These are phyloP conservation scores for Symbiodinium pilosum DNA, from an alignment of 73 alveolate genomes.

Conservation along the genomic window DNA sequence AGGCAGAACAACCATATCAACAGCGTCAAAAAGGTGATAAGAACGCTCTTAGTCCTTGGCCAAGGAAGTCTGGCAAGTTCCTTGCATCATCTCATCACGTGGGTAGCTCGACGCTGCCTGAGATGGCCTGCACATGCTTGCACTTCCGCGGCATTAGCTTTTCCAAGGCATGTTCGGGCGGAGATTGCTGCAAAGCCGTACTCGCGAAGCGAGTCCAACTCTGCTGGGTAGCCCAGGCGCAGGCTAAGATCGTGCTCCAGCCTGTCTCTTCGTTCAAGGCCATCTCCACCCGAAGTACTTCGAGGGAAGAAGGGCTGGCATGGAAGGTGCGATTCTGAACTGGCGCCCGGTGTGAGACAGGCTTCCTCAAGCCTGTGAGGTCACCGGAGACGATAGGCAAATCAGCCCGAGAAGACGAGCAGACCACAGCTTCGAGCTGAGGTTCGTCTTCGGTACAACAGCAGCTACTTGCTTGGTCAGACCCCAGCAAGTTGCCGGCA, in stretches of 20 bases:
- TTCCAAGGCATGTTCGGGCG: conserved; percentile 54
- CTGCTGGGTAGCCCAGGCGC: neutral
- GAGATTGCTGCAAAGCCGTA: conserved; percentile 47
- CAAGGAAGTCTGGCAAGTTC: neutral
- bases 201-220: conserved; percentile 43
- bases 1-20: no score
- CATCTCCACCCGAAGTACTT: conserved; percentile 70
- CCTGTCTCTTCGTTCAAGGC: neutral
- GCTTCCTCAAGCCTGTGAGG: conserved; percentile 5
- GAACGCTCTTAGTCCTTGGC: no score
- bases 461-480: no score
- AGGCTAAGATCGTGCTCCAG: neutral
- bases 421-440: conserved; percentile 5
- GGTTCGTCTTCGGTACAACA: neutral
- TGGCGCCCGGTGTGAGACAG: neutral
- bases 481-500: no score
- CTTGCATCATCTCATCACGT: neutral
- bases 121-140: neutral
- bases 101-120: neutral
- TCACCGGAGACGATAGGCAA: conserved; percentile 73
- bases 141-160: neutral
- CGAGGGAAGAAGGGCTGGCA: conserved; percentile 65
- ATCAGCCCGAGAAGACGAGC: conserved; percentile 48
- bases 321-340: conserved; percentile 11
- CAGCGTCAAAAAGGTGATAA: no score